Evolutionary conservation across 352 stramenopile genomes (phyloP), one percentile per base, ranked within the genome.

Genomic region (Blastocystis sp.): DNA sequence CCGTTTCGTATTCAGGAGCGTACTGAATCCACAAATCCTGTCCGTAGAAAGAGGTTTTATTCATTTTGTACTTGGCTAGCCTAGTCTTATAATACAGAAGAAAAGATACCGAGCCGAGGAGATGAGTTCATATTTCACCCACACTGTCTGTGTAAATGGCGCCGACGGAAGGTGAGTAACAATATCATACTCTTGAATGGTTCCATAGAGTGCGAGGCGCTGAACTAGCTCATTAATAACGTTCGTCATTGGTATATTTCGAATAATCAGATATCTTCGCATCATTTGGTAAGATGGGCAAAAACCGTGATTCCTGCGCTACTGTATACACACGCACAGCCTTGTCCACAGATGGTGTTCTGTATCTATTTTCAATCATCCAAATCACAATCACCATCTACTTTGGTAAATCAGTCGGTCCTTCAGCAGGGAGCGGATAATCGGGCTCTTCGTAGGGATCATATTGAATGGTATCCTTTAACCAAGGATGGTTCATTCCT

Each of bases 1-100:
- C 5, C 2, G 26, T 37, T 41, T 85, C 73, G 26, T 85, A 85
- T 37, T 85, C 73, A 18, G 73, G 73, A 85, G 73, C 73, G 16
- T 85, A 85, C 26, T 85, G 73, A 34, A 85, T 47, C 73, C 73
- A 85, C 24, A 85, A 26, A 66, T 85, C 73, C 55, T 85, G 43
- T 50, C 73, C 73, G 68, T 69, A 85, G 53, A 85, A 85, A 9
- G 73, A 85, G 2, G 73, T 47, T 41, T 85, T 85, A 34, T 85
- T 85, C 53, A 85, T 66, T 53, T 85, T 85, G 73, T 68, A 54
- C 30, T 85, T 85, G 11, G 73, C 73, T 85, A 66, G 53, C 26
- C 66, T 78, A 26, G 39, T 24, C 50, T 26, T 53, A 78, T 37
- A 2, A 6, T 9, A 1, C 9, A 6, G 9, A 24, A 3, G 34